phyloP scores from a whole-genome alignment of 441 rosid species.

The Gossypium aridum region DNA sequence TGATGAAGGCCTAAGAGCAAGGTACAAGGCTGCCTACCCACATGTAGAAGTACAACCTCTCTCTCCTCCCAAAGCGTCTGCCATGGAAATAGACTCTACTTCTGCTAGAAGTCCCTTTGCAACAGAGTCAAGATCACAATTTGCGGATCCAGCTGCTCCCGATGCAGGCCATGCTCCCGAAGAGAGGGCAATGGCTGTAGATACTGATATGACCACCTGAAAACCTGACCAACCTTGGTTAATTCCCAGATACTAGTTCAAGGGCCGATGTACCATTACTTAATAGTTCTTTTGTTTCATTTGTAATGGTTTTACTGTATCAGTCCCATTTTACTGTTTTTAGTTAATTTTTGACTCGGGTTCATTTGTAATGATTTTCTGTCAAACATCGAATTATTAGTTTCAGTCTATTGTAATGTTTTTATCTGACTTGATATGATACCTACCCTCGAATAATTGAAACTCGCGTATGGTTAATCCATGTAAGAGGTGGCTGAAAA shows the following conservation, averaged over 20 bases:
- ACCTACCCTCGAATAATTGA: background rate
- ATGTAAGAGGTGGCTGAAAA: background rate
- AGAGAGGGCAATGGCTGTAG: conserved; percentile 36
- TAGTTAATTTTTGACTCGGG: too few relatives aligned
- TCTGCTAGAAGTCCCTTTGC: conserved; percentile 47
- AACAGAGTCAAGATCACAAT: conserved; percentile 47
- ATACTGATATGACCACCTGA: conserved; percentile 33
- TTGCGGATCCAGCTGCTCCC: conserved; percentile 24
- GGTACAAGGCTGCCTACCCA: conserved; percentile 93
- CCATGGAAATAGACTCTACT: conserved; percentile 64
- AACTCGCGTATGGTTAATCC: too few relatives aligned
- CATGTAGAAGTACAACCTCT: conserved; percentile 75
- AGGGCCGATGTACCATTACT: background rate
- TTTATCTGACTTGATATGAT: background rate
- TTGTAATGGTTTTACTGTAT: background rate
- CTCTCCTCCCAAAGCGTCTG: conserved; percentile 80
- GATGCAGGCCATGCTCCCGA: conserved; percentile 29
- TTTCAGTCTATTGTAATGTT: background rate
- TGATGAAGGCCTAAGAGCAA: conserved; percentile 86
- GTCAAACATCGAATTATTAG: background rate
- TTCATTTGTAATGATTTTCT: background rate
- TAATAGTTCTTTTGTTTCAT: background rate
- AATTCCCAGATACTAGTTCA: background rate
- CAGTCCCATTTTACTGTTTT: background rate
- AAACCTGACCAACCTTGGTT: background rate